phyloP scores from a whole-genome alignment of 345 rosid species.

The Lenwebbia sp. region DNA sequence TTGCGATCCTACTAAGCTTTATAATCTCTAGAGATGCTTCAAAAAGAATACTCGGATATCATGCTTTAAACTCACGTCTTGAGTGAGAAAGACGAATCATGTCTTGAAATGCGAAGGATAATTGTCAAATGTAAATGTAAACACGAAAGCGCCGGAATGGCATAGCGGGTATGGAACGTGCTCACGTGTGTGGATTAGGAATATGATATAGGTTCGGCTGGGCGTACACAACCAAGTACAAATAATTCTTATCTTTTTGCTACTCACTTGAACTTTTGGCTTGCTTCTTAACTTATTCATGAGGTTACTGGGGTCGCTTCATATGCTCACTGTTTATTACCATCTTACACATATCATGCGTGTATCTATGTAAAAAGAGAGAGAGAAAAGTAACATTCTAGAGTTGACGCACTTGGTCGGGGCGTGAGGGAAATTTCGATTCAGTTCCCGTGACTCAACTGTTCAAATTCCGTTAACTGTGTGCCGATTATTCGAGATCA shows the following conservation, averaged over 20 bases:
- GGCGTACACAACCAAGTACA: not conserved
- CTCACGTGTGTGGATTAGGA: not conserved
- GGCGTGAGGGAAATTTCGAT: not conserved
- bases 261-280: not conserved
- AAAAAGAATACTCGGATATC: not conserved
- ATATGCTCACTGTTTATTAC: not conserved
- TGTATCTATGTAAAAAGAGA: not conserved
- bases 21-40: not conserved
- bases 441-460: not conserved
- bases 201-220: not conserved
- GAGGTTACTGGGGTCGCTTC: not conserved
- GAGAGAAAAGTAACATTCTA: not conserved
- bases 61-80: not conserved
- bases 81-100: not conserved
- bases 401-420: not conserved
- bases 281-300: not conserved
- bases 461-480: not conserved
- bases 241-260: not conserved
- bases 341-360: not conserved
- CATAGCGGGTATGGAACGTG: not conserved
- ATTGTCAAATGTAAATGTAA: not conserved
- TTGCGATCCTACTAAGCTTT: not conserved
- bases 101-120: not conserved
- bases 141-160: not conserved
- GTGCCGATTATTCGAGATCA: not conserved